Evolutionary conservation across 306 rosid genomes (phyloP), one percentile per base, ranked within the genome.

Genomic region (Crotalaria pallida): DNA sequence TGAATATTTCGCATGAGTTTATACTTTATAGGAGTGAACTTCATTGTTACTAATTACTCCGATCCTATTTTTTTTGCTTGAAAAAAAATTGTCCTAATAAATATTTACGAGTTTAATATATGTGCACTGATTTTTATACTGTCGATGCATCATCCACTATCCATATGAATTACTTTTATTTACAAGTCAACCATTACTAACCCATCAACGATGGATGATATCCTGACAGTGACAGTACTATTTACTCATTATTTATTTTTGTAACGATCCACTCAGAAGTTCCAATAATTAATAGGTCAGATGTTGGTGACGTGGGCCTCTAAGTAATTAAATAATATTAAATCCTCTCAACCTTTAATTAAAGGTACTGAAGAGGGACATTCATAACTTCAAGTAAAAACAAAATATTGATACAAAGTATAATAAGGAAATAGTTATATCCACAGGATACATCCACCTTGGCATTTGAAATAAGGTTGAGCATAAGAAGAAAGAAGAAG

Each of bases 301-400:
- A 61, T 63, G 15, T 21, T 13, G 5, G 51, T 34, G 22, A 44
- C 11, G 61, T 49, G 70, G 74, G 71, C 45, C 52, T 58, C 40
- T 7, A 48, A 48, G 24, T 15, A 38, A 27, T 34, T 5, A 65
- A 72, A 18, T 17, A 55, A 65, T 18, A 31, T 21, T 41, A 49
- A 41, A 27, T 40, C 11, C 27, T 21, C 26, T 57, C 44, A 57
- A 38, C 47, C 58, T 70, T 12, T 6, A 31, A 61, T 33, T n/a
- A n/a, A n/a, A n/a, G n/a, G 67, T 62, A 62, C 66, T 50, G 7
- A 48, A 43, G 27, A 61, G 65, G 81, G 69, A n/a, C 67, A 72
- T 49, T 64, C 33, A 4, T 31, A 6, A 36, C 63, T 21, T 19
- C 43, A 36, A 8, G 24, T 21, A 43, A 62, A 52, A 52, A 69